phyloP scores from a whole-genome alignment of 2,329 filamentous ascomycete species.

The Aspergillus sp. region DNA sequence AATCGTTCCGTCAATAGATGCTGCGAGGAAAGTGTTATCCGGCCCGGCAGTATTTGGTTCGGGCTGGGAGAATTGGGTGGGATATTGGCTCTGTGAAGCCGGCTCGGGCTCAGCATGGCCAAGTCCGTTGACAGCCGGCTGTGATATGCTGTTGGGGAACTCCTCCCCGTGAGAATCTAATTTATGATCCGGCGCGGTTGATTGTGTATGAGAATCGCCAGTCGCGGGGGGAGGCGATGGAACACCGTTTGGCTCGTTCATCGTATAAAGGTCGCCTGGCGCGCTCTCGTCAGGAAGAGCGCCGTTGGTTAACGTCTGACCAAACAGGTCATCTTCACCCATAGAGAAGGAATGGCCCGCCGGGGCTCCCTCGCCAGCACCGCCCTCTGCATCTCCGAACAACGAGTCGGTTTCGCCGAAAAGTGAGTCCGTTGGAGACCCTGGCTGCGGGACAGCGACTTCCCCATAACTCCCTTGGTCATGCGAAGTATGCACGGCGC shows the following conservation, averaged over 20 bases:
- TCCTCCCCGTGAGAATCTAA: conserved; percentile 10
- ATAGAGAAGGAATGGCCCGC: conserved; percentile 58
- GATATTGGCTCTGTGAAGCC: conserved; percentile 15
- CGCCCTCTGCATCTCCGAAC: conserved; percentile 70
- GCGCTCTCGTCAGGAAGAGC: conserved; percentile 43
- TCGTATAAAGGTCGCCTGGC: conserved; percentile 22
- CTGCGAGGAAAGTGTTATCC: conserved; percentile 75
- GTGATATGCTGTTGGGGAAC: conserved; percentile 15
- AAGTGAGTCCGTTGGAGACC: conserved; percentile 66
- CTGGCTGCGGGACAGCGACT: conserved; percentile 48
- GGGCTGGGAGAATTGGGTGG: conserved; percentile 18
- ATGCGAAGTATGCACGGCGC: conserved; percentile 32
- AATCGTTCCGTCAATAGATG: conserved; percentile 45
- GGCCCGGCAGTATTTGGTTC: conserved; percentile 41
- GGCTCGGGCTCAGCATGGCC: conserved; percentile 32
- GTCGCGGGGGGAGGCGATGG: conserved; percentile 4
- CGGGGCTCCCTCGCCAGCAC: conserved; percentile 36
- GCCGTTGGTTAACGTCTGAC: conserved; percentile 59
- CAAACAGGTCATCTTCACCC: conserved; percentile 79
- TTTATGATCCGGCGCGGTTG: conserved; percentile 7
- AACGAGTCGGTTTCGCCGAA: conserved; percentile 81
- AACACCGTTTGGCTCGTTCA: conserved; percentile 12
- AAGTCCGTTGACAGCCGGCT: conserved; percentile 31
- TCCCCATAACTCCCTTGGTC: conserved; percentile 28
- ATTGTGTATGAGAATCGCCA: conserved; percentile 5